A percentile compares a stretch with the other conserved stretches of the same genome.
phyloP scores from a whole-genome alignment of 164 flowering plant genomes.

The Liquidambar formosana region DNA sequence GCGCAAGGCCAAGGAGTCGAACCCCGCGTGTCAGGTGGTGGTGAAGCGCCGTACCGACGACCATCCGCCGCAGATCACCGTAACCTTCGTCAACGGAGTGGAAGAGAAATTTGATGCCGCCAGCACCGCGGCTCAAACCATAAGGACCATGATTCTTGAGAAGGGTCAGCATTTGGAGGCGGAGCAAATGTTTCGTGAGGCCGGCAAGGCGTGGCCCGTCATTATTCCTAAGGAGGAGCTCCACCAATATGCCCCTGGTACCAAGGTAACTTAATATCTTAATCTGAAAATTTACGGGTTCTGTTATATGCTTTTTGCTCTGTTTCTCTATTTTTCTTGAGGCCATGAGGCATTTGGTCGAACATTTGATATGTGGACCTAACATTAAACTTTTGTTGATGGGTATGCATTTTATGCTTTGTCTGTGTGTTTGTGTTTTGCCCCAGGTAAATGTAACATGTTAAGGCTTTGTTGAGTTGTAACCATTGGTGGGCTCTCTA shows the following conservation, averaged over 20 bases:
- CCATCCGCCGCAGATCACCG: conserved; percentile 80
- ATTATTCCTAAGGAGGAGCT: conserved; percentile 82
- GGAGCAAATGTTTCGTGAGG: conserved; percentile 91
- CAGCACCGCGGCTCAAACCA: conserved; percentile 64
- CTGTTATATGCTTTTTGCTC: neutral
- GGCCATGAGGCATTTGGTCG: conserved; percentile 31
- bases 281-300: neutral
- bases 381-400: no score
- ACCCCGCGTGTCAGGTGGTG: conserved; percentile 68
- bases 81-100: conserved; percentile 86
- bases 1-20: conserved; percentile 90
- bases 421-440: no score
- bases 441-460: no score
- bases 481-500: no score
- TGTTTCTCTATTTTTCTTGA: neutral
- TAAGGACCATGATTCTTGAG: conserved; percentile 67
- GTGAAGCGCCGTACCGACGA: conserved; percentile 93
- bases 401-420: no score
- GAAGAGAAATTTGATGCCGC: conserved; percentile 84
- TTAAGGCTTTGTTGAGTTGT: no score
- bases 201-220: conserved; percentile 91
- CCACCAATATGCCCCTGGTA: conserved; percentile 49
- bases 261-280: conserved; percentile 49
- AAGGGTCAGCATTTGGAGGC: conserved; percentile 83
- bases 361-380: conserved; percentile 10